Percentiles rank a stretch among this genome's conserved stretches.
Evolutionary conservation across 306 rosid species (phyloP).

Genomic region (Canavalia gladiata): DNA sequence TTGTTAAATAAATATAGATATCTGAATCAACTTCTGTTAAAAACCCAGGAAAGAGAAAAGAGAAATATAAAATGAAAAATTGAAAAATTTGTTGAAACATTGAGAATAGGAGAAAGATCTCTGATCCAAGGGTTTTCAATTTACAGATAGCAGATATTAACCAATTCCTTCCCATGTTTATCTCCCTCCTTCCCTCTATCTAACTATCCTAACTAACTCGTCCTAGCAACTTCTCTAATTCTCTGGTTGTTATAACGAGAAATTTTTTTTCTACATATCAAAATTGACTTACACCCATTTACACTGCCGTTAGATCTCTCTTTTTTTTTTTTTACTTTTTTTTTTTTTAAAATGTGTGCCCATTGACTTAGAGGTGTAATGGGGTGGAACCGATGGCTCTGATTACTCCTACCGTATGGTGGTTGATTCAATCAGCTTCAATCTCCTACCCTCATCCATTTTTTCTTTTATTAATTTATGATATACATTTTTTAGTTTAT

Average conservation of each 20-base stretch:
- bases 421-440: constrained; percentile 78
- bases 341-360: neutral
- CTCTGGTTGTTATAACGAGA: neutral
- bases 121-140: neutral
- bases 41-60: neutral
- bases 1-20: neutral
- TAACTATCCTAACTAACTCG: neutral
- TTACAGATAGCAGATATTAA: neutral
- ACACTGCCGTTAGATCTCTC: too few species aligned
- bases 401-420: constrained; percentile 91
- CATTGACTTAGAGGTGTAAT: neutral
- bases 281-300: too few species aligned
- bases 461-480: neutral
- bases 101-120: neutral
- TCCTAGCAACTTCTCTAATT: neutral
- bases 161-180: neutral
- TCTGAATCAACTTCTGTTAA: neutral
- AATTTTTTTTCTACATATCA: too few species aligned
- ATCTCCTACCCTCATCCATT: neutral
- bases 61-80: neutral
- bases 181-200: neutral
- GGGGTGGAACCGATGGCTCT: constrained; percentile 83
- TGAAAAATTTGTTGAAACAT: neutral
- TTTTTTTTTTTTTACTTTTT: too few species aligned
- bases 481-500: neutral